Percentiles rank a stretch among this genome's conserved stretches.
Conservation (phyloP, 1,139 yeast genomes). For the Diutina neorugosa region DNA sequence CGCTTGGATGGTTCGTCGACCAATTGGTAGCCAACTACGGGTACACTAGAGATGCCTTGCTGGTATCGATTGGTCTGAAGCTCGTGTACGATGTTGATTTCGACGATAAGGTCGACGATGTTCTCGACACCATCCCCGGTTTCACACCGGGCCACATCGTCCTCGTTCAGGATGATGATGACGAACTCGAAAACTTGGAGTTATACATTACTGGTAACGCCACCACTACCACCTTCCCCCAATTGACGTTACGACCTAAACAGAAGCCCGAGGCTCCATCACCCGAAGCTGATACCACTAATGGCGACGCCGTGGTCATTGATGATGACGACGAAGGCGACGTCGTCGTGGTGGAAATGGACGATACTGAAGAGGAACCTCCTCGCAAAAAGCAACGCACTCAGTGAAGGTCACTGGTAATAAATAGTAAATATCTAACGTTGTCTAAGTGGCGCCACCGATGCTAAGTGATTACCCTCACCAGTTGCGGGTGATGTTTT, state of each 20-base stretch:
- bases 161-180: constrained; percentile 70
- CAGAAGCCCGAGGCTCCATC: background rate
- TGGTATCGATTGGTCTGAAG: constrained; percentile 46
- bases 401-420: no score
- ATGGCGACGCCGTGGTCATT: background rate
- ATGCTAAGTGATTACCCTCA: no score
- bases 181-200: constrained; percentile 57
- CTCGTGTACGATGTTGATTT: constrained; percentile 79
- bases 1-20: constrained; percentile 33
- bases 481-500: no score
- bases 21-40: constrained; percentile 34
- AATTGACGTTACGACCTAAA: background rate
- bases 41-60: constrained; percentile 55
- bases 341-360: background rate
- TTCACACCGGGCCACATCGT: constrained; percentile 47
- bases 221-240: background rate
- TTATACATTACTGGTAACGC: constrained; percentile 33
- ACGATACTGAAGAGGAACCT: background rate
- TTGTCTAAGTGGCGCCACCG: no score
- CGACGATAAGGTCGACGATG: constrained; percentile 55
- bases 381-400: background rate
- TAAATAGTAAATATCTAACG: no score
- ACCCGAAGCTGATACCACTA: background rate
- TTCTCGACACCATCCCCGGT: constrained; percentile 39
- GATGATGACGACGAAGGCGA: background rate